A percentile compares a stretch with the other conserved stretches of the same genome.
Evolutionary conservation across 2,329 filamentous ascomycete species (phyloP).

Genomic region (Colletotrichum sp.): DNA sequence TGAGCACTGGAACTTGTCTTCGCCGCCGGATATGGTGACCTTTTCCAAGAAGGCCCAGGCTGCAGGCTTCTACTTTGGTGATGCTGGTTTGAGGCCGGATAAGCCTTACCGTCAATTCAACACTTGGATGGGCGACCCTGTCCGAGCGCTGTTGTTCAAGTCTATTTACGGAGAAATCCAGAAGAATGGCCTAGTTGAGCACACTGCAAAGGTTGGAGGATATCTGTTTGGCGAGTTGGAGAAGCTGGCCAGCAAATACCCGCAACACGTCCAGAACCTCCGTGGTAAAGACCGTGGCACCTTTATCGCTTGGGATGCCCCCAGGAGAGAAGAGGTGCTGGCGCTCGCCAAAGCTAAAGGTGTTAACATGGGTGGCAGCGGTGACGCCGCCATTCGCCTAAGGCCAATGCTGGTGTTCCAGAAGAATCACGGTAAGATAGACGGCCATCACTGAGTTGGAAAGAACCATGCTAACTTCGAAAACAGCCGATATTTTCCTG

Average conservation of each 20-base stretch:
- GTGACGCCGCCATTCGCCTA: slow-evolving; percentile 75
- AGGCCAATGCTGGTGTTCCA: slow-evolving; percentile 93
- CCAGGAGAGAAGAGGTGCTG: slow-evolving; percentile 79
- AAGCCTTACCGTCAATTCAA: slow-evolving; percentile 97
- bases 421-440: slow-evolving; percentile 85
- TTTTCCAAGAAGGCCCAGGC: slow-evolving; percentile 97
- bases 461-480: not conserved
- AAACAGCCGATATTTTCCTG: not conserved
- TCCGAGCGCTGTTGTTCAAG: slow-evolving; percentile 85
- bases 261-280: slow-evolving; percentile 80
- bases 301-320: slow-evolving; percentile 91
- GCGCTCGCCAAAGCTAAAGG: slow-evolving; percentile 79
- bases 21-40: slow-evolving; percentile 90
- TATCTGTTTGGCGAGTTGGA: slow-evolving; percentile 79
- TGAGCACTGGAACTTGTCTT: slow-evolving; percentile 85
- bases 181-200: slow-evolving; percentile 74
- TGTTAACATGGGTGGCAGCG: slow-evolving; percentile 87
- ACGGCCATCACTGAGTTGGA: not conserved
- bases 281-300: slow-evolving; percentile 88
- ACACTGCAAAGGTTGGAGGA: slow-evolving; percentile 79
- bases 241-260: slow-evolving; percentile 71
- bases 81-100: slow-evolving; percentile 81
- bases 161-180: slow-evolving; percentile 85
- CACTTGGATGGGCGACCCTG: slow-evolving; percentile 96
- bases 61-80: slow-evolving; percentile 89